These are phyloP conservation scores for Rhizopus microsporus DNA, from an alignment of 371 early-diverging fungal species.

Conservation along the genomic window DNA sequence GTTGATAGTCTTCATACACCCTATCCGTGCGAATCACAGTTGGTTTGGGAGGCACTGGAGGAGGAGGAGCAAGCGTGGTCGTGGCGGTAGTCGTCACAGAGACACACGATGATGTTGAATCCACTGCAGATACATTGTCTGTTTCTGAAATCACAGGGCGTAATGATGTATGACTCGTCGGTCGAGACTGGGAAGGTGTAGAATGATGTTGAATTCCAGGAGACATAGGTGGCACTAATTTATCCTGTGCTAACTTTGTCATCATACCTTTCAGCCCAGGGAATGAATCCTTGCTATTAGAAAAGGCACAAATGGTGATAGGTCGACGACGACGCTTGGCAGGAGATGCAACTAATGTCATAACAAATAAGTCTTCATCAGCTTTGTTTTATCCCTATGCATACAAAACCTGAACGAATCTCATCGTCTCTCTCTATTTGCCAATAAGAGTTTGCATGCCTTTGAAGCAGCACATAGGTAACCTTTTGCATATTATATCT, in stretches of 20 bases:
- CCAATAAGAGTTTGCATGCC: constrained; percentile 49
- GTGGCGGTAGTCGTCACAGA: neutral
- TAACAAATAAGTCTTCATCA: neutral
- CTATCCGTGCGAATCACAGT: constrained; percentile 38
- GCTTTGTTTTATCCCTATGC: neutral
- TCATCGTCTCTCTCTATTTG: constrained; percentile 47
- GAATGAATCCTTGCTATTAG: constrained; percentile 33
- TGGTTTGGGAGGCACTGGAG: constrained; percentile 50
- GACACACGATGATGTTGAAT: neutral
- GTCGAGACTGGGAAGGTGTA: constrained; percentile 8
- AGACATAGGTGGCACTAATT: constrained; percentile 10
- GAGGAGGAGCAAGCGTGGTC: constrained; percentile 24
- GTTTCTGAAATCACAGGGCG: constrained; percentile 5
- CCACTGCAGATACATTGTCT: neutral
- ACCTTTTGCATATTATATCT: constrained; percentile 59
- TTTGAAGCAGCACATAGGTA: constrained; percentile 49
- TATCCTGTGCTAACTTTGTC: constrained; percentile 35
- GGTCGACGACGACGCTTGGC: constrained; percentile 45
- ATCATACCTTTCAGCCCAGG: constrained; percentile 44
- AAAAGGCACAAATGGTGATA: constrained; percentile 44
- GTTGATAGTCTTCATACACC: constrained; percentile 15
- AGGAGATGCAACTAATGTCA: constrained; percentile 22
- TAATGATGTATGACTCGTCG: constrained; percentile 1
- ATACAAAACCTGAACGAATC: constrained; percentile 28
- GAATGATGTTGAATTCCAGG: constrained; percentile 24